Conservation (phyloP, 441 rosid species). For the Pelargonium cotyledonis region DNA sequence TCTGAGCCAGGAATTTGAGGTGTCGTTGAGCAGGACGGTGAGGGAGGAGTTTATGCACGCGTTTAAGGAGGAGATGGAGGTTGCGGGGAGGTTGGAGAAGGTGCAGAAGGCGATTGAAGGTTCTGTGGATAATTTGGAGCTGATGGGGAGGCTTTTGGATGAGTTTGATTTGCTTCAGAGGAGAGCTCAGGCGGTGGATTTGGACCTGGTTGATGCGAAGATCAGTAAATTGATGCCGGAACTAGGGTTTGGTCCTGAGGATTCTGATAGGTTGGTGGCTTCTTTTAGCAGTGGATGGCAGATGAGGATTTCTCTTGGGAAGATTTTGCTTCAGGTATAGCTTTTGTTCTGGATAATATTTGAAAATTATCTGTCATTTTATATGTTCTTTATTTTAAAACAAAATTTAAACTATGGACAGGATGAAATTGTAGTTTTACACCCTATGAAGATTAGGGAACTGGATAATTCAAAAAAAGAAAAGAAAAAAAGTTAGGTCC, state of each 20-base stretch:
- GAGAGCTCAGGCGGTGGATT: conserved; percentile 67
- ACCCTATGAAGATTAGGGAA: no score
- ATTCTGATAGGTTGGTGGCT: conserved; percentile 85
- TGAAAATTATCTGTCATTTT: no score
- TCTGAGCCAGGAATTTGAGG: conserved; percentile 89
- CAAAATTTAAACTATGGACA: no score
- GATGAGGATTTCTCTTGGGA: conserved; percentile 97
- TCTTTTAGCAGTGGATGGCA: conserved; percentile 96
- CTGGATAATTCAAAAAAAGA: no score
- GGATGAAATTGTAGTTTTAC: no score
- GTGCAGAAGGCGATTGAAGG: conserved; percentile 73
- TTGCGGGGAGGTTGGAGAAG: conserved; percentile 56
- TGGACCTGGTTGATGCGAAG: conserved; percentile 69
- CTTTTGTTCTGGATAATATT: not conserved
- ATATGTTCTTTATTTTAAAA: no score
- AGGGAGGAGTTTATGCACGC: conserved; percentile 90
- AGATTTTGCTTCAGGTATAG: conserved; percentile 83
- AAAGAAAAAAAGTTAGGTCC: no score
- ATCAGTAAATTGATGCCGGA: conserved; percentile 88
- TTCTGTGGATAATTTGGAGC: conserved; percentile 72
- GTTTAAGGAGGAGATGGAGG: conserved; percentile 82
- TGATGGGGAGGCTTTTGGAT: conserved; percentile 90
- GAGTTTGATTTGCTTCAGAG: conserved; percentile 87
- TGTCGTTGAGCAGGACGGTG: conserved; percentile 73
- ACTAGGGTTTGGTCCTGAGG: conserved; percentile 68